Evolutionary conservation across 768 basidiomycete species (phyloP).

Genomic region (Mycena capillaripes): DNA sequence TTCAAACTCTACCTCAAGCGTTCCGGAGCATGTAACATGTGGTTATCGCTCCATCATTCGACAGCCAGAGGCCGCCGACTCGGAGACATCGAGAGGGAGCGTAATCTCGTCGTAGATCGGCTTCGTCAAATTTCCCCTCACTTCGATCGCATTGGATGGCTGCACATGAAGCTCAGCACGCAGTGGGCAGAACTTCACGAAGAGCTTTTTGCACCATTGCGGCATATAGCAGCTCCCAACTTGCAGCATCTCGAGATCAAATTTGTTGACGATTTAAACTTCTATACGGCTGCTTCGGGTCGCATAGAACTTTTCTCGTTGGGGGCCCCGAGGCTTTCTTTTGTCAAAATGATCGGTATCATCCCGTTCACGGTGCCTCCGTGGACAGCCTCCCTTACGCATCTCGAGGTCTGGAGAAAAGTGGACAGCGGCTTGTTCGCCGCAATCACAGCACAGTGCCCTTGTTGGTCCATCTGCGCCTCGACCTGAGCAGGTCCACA

Average conservation of each 20-base stretch:
- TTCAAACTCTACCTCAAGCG: conserved; percentile 5
- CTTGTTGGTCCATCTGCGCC: neutral
- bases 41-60: neutral
- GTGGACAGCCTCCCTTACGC: neutral
- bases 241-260: conserved; percentile 1
- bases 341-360: neutral
- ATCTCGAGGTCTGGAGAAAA: no score
- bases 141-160: neutral
- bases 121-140: neutral
- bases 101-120: neutral
- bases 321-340: neutral
- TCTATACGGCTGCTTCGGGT: no score
- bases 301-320: neutral
- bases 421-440: neutral
- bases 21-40: neutral
- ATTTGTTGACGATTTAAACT: neutral
- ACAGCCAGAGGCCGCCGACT: no score
- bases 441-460: neutral
- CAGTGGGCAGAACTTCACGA: no score
- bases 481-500: neutral
- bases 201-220: neutral
- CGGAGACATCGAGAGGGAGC: no score
- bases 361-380: neutral
- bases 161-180: neutral
- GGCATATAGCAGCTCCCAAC: neutral